Evolutionary conservation across 1,284 basidiomycete species (phyloP), one percentile per base, ranked within the genome.

Genomic region (Trichosporon sp.): DNA sequence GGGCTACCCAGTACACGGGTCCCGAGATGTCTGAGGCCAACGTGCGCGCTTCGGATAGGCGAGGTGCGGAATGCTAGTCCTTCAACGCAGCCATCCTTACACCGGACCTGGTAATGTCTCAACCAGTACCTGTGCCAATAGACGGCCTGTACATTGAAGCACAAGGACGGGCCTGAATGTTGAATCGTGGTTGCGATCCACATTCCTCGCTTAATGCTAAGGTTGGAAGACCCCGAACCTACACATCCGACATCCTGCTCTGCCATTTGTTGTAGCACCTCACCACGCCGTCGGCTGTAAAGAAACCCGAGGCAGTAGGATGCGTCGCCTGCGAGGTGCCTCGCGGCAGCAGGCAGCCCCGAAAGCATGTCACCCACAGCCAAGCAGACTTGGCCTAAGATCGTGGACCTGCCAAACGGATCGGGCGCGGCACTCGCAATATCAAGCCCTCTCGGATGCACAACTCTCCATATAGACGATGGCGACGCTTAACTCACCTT

Each of bases 401-500:
- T n/a, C 31, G 56, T 15, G 15, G 38, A n/a, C 38, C 38, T 42
- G 38, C 6, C 18, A 18, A n/a, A n/a, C 38, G 38, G 38, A 42
- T 42, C 38, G 38, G 38, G 8, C 38, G 8, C 38, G 15, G 25
- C 21, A 38, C 47, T 23, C 6, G 47, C 21, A 9, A 4, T 6
- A 21, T 25, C 21, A 51, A 25, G 15, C 23, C 47, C 47, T 21
- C 21, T 51, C 21, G 15, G 25, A 5, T 58, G 27, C 15, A 27
- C 56, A 12, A 58, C 3, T n/a, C 15, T 31, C 56, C 27, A 31
- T 27, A 29, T 32, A n/a, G 18, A 29, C 25, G 25, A 31, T 9
- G 31, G 15, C 25, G 35, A 62, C 31, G 8, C 32, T 13, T 1
- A 6, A 72, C 78, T 72, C 64, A 92, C 93, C 94, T 84, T 95